Evolutionary conservation across 2,329 filamentous ascomycete genomes (phyloP).

Genomic region (Ustulina deusta): DNA sequence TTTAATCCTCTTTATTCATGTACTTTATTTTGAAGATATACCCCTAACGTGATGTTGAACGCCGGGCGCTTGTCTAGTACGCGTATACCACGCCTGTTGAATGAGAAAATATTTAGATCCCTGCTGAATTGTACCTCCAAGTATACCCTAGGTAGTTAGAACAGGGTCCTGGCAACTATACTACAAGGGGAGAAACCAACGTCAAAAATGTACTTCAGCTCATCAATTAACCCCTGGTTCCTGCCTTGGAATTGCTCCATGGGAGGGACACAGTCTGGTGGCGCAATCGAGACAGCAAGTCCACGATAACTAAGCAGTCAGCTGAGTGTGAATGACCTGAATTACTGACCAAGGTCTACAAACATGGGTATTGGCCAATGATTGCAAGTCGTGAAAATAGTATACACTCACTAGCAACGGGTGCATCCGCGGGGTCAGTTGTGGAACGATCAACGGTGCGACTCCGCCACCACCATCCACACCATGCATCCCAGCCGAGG

Average conservation of each 20-base stretch:
- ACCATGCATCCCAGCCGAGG: slow-evolving; percentile 27
- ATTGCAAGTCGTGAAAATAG: background rate
- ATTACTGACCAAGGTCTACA: slow-evolving; percentile 3
- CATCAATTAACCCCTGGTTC: background rate
- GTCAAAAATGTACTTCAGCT: background rate
- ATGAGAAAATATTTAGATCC: slow-evolving; percentile 18
- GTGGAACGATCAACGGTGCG: background rate
- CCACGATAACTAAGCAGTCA: slow-evolving; percentile 1
- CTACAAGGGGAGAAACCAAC: background rate
- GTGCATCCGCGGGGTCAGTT: slow-evolving; percentile 11
- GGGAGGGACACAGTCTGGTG: background rate
- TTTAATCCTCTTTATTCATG: too few relatives aligned
- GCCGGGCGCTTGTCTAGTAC: slow-evolving; percentile 13
- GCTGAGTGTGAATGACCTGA: slow-evolving; percentile 4
- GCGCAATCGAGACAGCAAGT: background rate
- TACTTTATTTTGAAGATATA: slow-evolving; percentile 37
- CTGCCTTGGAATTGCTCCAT: background rate
- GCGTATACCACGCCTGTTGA: slow-evolving; percentile 5
- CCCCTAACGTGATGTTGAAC: slow-evolving; percentile 29
- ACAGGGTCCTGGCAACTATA: background rate
- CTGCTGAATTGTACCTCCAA: too few relatives aligned
- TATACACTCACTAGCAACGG: slow-evolving; percentile 1
- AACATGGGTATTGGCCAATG: slow-evolving; percentile 24
- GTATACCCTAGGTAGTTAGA: too few relatives aligned
- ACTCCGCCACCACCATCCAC: slow-evolving; percentile 27